Evolutionary conservation across 2,329 filamentous ascomycete species (phyloP).

Genomic region (Emergomyces orientalis): DNA sequence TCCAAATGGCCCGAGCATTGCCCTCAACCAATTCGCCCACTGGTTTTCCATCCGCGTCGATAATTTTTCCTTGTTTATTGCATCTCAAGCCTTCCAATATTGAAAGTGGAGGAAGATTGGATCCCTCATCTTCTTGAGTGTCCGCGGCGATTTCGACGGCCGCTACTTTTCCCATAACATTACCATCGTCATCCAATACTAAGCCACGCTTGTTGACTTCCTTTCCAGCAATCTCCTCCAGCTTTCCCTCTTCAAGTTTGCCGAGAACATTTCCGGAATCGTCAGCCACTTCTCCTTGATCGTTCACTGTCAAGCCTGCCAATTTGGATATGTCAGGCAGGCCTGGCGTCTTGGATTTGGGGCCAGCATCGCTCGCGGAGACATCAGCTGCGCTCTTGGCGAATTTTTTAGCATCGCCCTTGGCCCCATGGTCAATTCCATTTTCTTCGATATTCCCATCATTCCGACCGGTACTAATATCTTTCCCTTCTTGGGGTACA

Average conservation of each 20-base stretch:
- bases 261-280: conserved; percentile 28
- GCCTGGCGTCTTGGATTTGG: conserved; percentile 28
- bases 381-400: conserved; percentile 18
- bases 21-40: conserved; percentile 53
- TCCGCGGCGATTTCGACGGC: conserved; percentile 33
- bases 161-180: conserved; percentile 38
- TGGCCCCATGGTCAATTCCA: conserved; percentile 7
- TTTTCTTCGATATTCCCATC: conserved; percentile 16
- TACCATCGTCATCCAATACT: conserved; percentile 41
- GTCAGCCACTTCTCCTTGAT: conserved; percentile 32
- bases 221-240: conserved; percentile 24
- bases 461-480: not conserved
- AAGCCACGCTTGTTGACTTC: conserved; percentile 33
- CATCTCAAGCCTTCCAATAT: conserved; percentile 34
- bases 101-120: conserved; percentile 25
- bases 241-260: conserved; percentile 23
- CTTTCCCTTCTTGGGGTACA: conserved; percentile 6
- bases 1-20: conserved; percentile 52
- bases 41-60: conserved; percentile 38
- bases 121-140: conserved; percentile 20
- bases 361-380: conserved; percentile 14
- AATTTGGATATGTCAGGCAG: conserved; percentile 23
- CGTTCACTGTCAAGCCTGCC: conserved; percentile 36
- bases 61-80: conserved; percentile 38
- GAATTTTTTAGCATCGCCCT: conserved; percentile 8